These are phyloP conservation scores for Baorangia bicolor DNA, from an alignment of 768 basidiomycete genomes.

Conservation along the genomic window DNA sequence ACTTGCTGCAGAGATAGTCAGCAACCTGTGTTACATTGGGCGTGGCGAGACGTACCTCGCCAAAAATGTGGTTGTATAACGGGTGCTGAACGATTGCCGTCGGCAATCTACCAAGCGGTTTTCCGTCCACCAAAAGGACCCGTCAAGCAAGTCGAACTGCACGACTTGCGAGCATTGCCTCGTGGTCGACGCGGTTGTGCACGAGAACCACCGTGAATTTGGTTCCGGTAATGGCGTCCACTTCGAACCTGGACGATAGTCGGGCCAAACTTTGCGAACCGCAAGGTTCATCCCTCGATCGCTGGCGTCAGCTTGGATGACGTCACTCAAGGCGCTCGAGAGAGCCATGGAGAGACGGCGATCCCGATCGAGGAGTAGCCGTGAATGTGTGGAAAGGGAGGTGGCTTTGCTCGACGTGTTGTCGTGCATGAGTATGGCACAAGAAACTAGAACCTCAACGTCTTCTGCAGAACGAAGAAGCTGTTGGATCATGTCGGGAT, in stretches of 20 bases:
- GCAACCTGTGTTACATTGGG: neutral
- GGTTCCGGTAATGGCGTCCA: conserved; percentile 26
- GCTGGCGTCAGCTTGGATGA: conserved; percentile 7
- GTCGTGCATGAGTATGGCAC: conserved; percentile 32
- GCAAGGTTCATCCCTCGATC: conserved; percentile 32
- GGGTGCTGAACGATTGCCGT: conserved; percentile 30
- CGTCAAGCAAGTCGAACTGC: conserved; percentile 41
- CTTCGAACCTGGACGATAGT: conserved; percentile 23
- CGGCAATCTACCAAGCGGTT: conserved; percentile 40
- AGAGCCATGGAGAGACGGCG: conserved; percentile 32
- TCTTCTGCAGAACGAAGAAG: conserved; percentile 27
- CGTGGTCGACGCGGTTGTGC: conserved; percentile 13
- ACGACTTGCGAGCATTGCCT: conserved; percentile 28
- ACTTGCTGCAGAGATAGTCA: neutral
- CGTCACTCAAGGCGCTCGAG: conserved; percentile 5
- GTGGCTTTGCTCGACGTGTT: conserved; percentile 22
- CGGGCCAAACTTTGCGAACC: conserved; percentile 30
- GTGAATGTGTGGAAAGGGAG: conserved; percentile 7
- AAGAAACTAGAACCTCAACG: conserved; percentile 32
- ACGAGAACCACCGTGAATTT: conserved; percentile 31
- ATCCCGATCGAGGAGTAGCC: conserved; percentile 31
- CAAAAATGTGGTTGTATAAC: conserved; percentile 38
- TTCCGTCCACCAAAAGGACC: conserved; percentile 43
- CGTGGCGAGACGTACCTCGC: conserved; percentile 25
- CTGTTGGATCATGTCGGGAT: neutral